A percentile compares a stretch with the other conserved stretches of the same genome.
These are phyloP conservation scores for Theileria parva DNA, from an alignment of 169 alveolate species.

Conservation along the genomic window DNA sequence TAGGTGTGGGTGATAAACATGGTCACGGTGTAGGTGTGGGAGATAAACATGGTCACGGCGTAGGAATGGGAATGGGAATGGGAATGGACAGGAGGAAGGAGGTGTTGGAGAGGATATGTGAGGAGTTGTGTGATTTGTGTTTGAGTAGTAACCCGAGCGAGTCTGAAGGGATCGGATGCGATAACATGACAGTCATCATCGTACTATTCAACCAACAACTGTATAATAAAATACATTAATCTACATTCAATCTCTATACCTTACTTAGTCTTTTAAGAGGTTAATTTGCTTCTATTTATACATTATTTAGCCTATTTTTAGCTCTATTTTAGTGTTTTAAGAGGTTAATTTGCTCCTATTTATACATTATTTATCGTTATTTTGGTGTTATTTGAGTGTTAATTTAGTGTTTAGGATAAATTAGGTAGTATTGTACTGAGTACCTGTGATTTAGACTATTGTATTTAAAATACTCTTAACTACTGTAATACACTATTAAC, in stretches of 20 bases:
- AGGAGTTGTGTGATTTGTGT: conserved; percentile 86
- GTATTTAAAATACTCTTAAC: no score
- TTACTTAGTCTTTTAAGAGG: no score
- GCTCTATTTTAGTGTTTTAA: no score
- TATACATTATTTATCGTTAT: background rate
- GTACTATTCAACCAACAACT: conserved; percentile 60
- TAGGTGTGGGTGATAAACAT: conserved; percentile 12
- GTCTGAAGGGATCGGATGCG: conserved; percentile 92
- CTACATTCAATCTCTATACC: background rate
- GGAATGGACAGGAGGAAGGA: conserved; percentile 20
- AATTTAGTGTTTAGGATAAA: no score
- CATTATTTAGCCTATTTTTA: background rate
- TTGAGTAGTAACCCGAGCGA: conserved; percentile 83
- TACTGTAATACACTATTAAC: background rate
- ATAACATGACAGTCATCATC: conserved; percentile 91
- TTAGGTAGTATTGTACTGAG: no score
- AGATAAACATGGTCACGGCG: no score
- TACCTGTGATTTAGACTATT: no score
- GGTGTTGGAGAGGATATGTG: conserved; percentile 79
- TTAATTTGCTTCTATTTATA: background rate
- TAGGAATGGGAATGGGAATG: background rate
- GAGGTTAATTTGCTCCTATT: no score
- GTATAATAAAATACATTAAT: background rate
- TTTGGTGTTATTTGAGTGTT: no score
- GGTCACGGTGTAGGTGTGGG: conserved; percentile 8